phyloP scores from a whole-genome alignment of 768 basidiomycete genomes.

The Suillus fuscotomentosus region DNA sequence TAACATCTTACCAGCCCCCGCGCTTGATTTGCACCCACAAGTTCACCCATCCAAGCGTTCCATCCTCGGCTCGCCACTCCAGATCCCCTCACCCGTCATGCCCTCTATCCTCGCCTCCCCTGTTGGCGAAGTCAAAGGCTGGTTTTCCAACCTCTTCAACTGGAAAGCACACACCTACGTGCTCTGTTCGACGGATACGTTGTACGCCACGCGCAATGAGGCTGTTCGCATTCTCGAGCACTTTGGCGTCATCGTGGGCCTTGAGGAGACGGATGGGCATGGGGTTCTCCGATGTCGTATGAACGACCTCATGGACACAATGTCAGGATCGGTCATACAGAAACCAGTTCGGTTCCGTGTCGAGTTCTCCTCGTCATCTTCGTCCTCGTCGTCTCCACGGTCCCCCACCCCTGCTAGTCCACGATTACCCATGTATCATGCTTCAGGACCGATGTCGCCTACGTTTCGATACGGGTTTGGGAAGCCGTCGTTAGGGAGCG shows the following conservation, averaged over 20 bases:
- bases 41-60: conserved; percentile 45
- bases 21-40: conserved; percentile 48
- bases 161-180: conserved; percentile 69
- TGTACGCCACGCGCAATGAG: conserved; percentile 62
- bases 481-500: conserved; percentile 24
- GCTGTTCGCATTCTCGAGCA: conserved; percentile 61
- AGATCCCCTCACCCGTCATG: conserved; percentile 37
- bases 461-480: conserved; percentile 24
- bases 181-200: conserved; percentile 56
- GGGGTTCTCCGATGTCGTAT: conserved; percentile 50
- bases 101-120: conserved; percentile 59
- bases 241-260: conserved; percentile 60
- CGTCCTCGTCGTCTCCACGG: conserved; percentile 17
- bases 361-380: conserved; percentile 51
- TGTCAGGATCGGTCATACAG: conserved; percentile 42
- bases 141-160: conserved; percentile 95
- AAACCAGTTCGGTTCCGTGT: conserved; percentile 84
- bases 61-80: conserved; percentile 49
- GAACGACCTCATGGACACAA: conserved; percentile 45
- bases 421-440: conserved; percentile 23
- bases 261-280: conserved; percentile 50
- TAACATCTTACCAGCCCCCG: conserved; percentile 42
- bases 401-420: conserved; percentile 23
- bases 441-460: conserved; percentile 24
- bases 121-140: conserved; percentile 82